These are phyloP conservation scores for Kwoniella dendrophila DNA, from an alignment of 768 basidiomycete species.

Conservation along the genomic window DNA sequence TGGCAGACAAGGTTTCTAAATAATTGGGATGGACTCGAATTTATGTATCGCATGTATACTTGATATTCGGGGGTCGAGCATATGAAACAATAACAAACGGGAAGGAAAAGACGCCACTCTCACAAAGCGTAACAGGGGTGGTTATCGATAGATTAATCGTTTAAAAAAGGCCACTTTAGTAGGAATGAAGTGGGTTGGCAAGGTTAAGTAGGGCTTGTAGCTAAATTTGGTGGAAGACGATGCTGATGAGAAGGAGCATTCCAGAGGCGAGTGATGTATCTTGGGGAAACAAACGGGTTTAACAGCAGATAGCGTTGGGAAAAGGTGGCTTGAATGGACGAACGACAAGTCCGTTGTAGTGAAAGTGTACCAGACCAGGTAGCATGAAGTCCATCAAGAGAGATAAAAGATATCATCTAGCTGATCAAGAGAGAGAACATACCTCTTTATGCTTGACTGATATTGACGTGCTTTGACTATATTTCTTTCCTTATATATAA, in stretches of 20 bases:
- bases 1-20: too few relatives aligned
- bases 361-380: too few relatives aligned
- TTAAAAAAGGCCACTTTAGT: too few relatives aligned
- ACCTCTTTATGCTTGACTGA: too few relatives aligned
- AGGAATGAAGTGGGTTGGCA: too few relatives aligned
- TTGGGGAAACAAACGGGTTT: not conserved
- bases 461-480: not conserved
- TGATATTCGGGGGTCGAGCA: not conserved
- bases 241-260: too few relatives aligned
- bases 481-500: not conserved
- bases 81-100: slow-evolving; percentile 7
- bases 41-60: not conserved
- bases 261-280: not conserved
- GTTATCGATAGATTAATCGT: too few relatives aligned
- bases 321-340: slow-evolving; percentile 4
- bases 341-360: not conserved
- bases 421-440: not conserved
- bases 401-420: too few relatives aligned
- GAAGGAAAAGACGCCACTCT: slow-evolving; percentile 6
- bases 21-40: not conserved
- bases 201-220: too few relatives aligned
- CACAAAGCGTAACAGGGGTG: slow-evolving; percentile 1
- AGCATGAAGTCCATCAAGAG: too few relatives aligned
- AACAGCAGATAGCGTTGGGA: not conserved
- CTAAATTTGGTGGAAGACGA: too few relatives aligned